Evolutionary conservation across 306 rosid species (phyloP), one percentile per base, ranked within the genome.

Genomic region (Abrus precatorius): DNA sequence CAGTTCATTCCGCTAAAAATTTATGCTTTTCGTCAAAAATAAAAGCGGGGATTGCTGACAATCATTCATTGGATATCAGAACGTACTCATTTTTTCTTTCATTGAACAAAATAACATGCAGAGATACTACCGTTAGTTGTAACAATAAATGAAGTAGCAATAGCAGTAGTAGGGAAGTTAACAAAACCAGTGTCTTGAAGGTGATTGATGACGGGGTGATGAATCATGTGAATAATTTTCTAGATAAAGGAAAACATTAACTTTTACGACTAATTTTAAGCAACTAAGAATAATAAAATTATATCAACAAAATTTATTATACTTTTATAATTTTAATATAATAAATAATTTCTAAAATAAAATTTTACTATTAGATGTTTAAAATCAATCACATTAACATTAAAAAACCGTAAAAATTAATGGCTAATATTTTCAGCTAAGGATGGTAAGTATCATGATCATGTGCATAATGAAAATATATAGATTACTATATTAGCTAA

Each of bases 1-100:
- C 4, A 59, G 48, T 59, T 28, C 45, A 69, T 69, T 45, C 45
- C 1, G 14, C 53, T 38, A 55, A 36, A 38, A 40, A n/a, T 43
- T 64, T 70, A 75, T 11, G 7, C 11, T 4, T 41, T 66, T 59
- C 29, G 78, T 38, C 28, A 29, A 72, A 29, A 53, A 53, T 36
- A 61, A 36, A 68, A 74, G 14, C 28, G 41, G 9, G 28, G 9
- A 40, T 32, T 56, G 68, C 11, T 50, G 55, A 47, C 49, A 52
- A 64, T 44, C 54, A 43, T 54, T 13, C n/a, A 9, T 36, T 30
- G 33, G n/a, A 60, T 50, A 33, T 27, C 8, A 2, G 14, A 76
- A 34, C 33, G 5, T 48, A 47, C 32, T 33, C 28, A 20, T 5
- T 2, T 2, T 61, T 48, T 14, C 32, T 44, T 34, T 12, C 20